A percentile compares a stretch with the other conserved stretches of the same genome.
phyloP scores from a whole-genome alignment of 495 filamentous ascomycete species.

The Talaromyces nanjingensis region DNA sequence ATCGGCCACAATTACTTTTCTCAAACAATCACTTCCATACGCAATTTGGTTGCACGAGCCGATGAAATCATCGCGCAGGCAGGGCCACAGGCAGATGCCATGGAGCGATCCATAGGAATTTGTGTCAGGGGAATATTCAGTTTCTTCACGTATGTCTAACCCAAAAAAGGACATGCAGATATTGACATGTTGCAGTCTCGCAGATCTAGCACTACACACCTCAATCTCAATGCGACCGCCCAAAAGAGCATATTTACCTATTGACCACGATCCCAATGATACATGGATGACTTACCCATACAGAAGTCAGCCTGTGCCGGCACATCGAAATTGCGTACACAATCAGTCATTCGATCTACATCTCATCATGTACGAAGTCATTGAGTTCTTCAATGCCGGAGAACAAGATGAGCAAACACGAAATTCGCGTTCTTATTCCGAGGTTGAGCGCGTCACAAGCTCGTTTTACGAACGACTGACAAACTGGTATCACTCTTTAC shows the following conservation, averaged over 20 bases:
- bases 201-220: constrained; percentile 11
- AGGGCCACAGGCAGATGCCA: not conserved
- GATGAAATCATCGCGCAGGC: constrained; percentile 5
- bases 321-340: constrained; percentile 14
- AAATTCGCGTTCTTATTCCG: not conserved
- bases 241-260: constrained; percentile 2
- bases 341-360: constrained; percentile 10
- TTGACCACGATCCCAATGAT: constrained; percentile 12
- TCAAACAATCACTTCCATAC: constrained; percentile 1
- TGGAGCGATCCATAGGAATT: constrained; percentile 5
- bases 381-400: constrained; percentile 9
- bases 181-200: constrained; percentile 1
- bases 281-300: constrained; percentile 16
- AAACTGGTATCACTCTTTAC: not conserved
- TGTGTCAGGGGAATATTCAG: constrained; percentile 4
- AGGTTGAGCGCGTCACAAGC: not conserved
- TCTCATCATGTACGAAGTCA: constrained; percentile 12
- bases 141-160: constrained; percentile 1
- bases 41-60: not conserved
- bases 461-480: constrained; percentile 2
- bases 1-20: constrained; percentile 6
- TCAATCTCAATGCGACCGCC: constrained; percentile 10
- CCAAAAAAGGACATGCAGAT: not conserved
- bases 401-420: constrained; percentile 6
- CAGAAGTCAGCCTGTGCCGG: constrained; percentile 7